Evolutionary conservation across 2,329 filamentous ascomycete genomes (phyloP).

Genomic region (Corynespora cassiicola): DNA sequence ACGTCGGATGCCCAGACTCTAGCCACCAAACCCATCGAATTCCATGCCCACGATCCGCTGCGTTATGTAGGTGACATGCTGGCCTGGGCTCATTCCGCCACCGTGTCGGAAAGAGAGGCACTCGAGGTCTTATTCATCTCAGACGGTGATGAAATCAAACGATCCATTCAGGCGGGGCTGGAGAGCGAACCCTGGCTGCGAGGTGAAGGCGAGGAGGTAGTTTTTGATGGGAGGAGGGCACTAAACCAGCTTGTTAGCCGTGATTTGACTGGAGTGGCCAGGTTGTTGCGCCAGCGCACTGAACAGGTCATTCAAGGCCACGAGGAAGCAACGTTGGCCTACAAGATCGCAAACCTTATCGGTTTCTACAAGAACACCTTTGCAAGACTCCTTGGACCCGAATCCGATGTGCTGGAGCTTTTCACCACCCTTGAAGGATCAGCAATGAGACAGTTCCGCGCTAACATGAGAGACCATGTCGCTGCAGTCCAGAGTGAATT

Average conservation of each 20-base stretch:
- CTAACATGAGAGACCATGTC: conserved; percentile 80
- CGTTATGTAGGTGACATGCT: conserved; percentile 97
- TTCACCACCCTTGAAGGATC: conserved; percentile 74
- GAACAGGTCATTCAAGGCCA: conserved; percentile 93
- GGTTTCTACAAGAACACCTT: conserved; percentile 91
- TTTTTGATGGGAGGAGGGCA: conserved; percentile 82
- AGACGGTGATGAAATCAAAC: conserved; percentile 86
- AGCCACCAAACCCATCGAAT: conserved; percentile 82
- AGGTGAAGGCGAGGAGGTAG: conserved; percentile 56
- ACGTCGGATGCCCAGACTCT: conserved; percentile 64
- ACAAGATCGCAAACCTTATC: conserved; percentile 87
- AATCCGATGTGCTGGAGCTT: conserved; percentile 73
- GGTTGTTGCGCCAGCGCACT: conserved; percentile 85
- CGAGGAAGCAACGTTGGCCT: conserved; percentile 86
- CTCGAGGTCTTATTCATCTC: conserved; percentile 90
- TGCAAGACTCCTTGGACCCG: conserved; percentile 73
- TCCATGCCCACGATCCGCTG: conserved; percentile 88
- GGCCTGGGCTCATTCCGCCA: conserved; percentile 92
- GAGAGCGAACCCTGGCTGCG: conserved; percentile 86
- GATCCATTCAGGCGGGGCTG: conserved; percentile 78
- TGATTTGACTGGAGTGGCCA: conserved; percentile 79
- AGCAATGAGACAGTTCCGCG: conserved; percentile 81
- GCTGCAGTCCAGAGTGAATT: conserved; percentile 76
- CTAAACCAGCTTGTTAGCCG: conserved; percentile 87
- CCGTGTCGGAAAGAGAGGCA: conserved; percentile 92